Evolutionary conservation across 106 monocot species (phyloP).

Genomic region (Narthecium ossifragum): DNA sequence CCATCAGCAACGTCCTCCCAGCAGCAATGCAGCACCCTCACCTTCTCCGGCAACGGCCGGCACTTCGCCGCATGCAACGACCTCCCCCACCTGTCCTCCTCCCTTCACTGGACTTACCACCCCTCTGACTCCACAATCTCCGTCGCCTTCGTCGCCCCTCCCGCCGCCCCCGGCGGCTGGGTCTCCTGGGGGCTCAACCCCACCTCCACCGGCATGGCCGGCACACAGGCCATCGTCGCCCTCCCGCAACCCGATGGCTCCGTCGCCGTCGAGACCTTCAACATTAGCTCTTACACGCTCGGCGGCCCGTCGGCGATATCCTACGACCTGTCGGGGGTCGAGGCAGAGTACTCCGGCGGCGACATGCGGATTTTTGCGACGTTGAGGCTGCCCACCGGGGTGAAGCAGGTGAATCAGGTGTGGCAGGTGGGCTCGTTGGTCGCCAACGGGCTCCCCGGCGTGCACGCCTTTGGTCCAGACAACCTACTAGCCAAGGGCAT

Average conservation of each 20-base stretch:
- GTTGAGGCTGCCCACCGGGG: conserved; percentile 27
- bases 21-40: not conserved
- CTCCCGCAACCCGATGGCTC: conserved; percentile 25
- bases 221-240: conserved; percentile 53
- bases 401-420: conserved; percentile 48
- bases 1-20: not conserved
- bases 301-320: conserved; percentile 24
- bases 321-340: conserved; percentile 32
- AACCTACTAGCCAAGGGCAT: conserved; percentile 41
- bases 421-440: conserved; percentile 70
- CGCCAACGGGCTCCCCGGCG: conserved; percentile 15
- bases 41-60: conserved; percentile 19
- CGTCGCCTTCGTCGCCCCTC: conserved; percentile 55
- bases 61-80: conserved; percentile 43
- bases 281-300: conserved; percentile 24
- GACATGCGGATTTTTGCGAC: conserved; percentile 41
- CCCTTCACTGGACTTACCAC: conserved; percentile 58
- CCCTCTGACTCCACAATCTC: conserved; percentile 15
- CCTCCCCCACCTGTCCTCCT: conserved; percentile 50
- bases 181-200: conserved; percentile 73
- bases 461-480: conserved; percentile 32
- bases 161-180: conserved; percentile 41
- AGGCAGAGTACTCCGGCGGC: conserved; percentile 36
- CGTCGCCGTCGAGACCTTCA: conserved; percentile 39
- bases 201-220: conserved; percentile 29